Base-by-base conservation (phyloP, 2,329 filamentous ascomycete genomes). In the Diplodia intermedia region DNA sequence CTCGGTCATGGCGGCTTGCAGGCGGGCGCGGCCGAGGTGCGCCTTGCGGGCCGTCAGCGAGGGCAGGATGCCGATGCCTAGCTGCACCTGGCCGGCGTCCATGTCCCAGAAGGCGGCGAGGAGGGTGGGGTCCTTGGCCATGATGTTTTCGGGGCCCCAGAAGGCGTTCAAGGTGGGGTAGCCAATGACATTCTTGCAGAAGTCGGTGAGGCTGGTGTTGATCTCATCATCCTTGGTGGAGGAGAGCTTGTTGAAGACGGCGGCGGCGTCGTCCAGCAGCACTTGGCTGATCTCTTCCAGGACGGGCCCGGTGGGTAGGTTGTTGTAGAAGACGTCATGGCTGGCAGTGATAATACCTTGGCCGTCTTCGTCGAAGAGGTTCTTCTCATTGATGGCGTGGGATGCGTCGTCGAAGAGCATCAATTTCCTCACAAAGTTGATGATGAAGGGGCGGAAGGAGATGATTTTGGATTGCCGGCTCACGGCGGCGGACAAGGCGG, bases 101-200 rank as follows among this genome's bases (percentile, higher is more conserved):
- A 81, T 79, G n/a, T 78, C 74, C 80, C 80, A 79, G n/a, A 83
- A 76, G n/a, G 76, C 75, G 8, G 82, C 72, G 1, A 81, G 65
- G 3, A 83, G 69, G 9, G 69, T 69, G 3, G 75, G 72, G 11
- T 82, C 71, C 0, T 72, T 60, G n/a, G 71, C 75, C 38, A 84
- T 76, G 0, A 82, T 82, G 67, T 84, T 83, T 1, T 79, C 68
- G 0, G 80, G 76, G 1, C 84, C 83, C 55, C 80, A 84, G 26
- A 86, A 73, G 3, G 80, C 77, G 31, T 76, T 70, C 9, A 76
- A 75, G 0, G 80, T 81, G 6, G 81, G 20, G 49, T 40, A 23
- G 31, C 61, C 61, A 9, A 54, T 53, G 49, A 65, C n/a, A 15
- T 53, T 18, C 20, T 54, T 53, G 49, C 49, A 38, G 20, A 65